A percentile compares a stretch with the other conserved stretches of the same genome.
phyloP scores from a whole-genome alignment of 202 grass and related monocot species.

The Schoenoplectus triqueter region DNA sequence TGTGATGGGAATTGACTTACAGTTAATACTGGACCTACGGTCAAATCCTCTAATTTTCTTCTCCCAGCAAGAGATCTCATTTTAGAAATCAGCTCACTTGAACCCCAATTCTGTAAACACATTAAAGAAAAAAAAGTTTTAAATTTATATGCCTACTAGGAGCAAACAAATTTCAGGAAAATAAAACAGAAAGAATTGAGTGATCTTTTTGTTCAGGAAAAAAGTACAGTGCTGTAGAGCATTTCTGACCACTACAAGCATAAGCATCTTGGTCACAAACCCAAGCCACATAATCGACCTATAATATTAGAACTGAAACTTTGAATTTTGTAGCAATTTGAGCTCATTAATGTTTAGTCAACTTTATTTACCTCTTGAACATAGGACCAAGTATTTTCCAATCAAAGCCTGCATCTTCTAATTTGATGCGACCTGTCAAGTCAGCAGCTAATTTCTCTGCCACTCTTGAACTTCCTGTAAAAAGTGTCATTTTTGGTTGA shows the following conservation, averaged over 20 bases:
- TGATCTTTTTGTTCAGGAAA: neutral
- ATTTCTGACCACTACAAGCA: conserved; percentile 97
- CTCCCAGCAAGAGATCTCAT: conserved; percentile 76
- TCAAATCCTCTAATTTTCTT: conserved; percentile 94
- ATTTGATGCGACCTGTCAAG: conserved; percentile 83
- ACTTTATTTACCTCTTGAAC: conserved; percentile 71
- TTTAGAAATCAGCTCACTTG: conserved; percentile 78
- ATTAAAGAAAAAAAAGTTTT: neutral
- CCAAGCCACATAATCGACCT: conserved; percentile 97
- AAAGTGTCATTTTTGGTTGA: conserved; percentile 95
- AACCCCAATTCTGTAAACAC: conserved; percentile 81
- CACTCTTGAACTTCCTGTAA: conserved; percentile 85
- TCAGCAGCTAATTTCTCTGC: conserved; percentile 88
- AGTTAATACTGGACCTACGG: conserved; percentile 88
- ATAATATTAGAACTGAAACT: conserved; percentile 40
- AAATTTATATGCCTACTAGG: neutral
- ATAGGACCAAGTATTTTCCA: conserved; percentile 99
- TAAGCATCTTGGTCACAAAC: conserved; percentile 99
- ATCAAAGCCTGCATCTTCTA: conserved; percentile 99
- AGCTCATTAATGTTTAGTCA: neutral
- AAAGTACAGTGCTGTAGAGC: conserved; percentile 45
- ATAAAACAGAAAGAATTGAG: conserved; percentile 25
- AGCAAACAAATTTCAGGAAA: neutral
- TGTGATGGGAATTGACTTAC: conserved; percentile 52
- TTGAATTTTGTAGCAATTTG: conserved; percentile 32